Evolutionary conservation across 2,329 filamentous ascomycete species (phyloP).

Genomic region (Aspergillus neotritici): DNA sequence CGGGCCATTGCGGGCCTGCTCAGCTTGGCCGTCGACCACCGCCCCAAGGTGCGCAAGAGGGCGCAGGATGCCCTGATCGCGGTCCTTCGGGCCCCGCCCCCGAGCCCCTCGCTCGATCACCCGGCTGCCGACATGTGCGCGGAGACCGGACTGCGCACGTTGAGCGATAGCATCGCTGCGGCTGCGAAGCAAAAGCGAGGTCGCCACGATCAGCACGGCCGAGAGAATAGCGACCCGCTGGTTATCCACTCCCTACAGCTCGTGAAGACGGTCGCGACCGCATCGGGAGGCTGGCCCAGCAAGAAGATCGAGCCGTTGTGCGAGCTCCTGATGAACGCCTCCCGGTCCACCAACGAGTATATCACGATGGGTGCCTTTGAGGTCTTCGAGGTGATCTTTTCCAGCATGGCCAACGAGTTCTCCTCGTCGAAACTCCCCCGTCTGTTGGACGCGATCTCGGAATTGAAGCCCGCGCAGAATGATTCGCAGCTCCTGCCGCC

Average conservation of each 20-base stretch:
- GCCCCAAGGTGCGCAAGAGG: conserved; percentile 90
- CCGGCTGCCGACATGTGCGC: conserved; percentile 95
- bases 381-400: conserved; percentile 95
- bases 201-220: conserved; percentile 34
- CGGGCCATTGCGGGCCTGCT: conserved; percentile 81
- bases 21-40: conserved; percentile 74
- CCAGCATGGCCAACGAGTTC: conserved; percentile 79
- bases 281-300: conserved; percentile 91
- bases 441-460: conserved; percentile 83
- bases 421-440: conserved; percentile 84
- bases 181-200: conserved; percentile 64
- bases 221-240: conserved; percentile 65
- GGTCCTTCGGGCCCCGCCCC: conserved; percentile 77
- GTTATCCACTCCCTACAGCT: conserved; percentile 89
- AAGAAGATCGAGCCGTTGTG: conserved; percentile 91
- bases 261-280: conserved; percentile 79
- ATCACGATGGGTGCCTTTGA: conserved; percentile 96
- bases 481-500: conserved; percentile 91
- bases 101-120: conserved; percentile 87
- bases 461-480: conserved; percentile 84
- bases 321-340: conserved; percentile 81
- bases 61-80: conserved; percentile 83
- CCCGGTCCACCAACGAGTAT: conserved; percentile 85
- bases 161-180: conserved; percentile 63
- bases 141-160: conserved; percentile 75